phyloP scores from a whole-genome alignment of 73 alveolate species.

The Halteria grandinella region DNA sequence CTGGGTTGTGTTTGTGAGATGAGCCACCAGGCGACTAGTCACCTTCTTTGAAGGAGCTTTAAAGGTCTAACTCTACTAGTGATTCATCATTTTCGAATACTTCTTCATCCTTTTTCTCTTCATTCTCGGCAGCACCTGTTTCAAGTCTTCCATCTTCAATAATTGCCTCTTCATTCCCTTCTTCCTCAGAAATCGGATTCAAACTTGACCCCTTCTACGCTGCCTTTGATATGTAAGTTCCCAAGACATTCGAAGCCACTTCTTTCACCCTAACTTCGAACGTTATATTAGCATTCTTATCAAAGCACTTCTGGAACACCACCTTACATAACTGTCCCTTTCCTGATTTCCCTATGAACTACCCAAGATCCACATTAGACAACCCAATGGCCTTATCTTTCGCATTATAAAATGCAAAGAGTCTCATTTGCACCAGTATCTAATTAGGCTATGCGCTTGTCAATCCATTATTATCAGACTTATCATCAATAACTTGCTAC shows the following conservation, averaged over 20 bases:
- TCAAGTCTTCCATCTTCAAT: background rate
- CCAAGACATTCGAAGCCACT: constrained; percentile 3
- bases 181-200: too few species aligned
- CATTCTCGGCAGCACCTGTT: background rate
- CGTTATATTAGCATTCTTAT: constrained; percentile 7
- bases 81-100: background rate
- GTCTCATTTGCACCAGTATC: background rate
- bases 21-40: background rate
- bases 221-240: background rate
- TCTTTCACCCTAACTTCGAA: constrained; percentile 26
- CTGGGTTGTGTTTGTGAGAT: background rate
- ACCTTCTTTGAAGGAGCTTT: background rate
- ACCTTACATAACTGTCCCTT: background rate
- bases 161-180: too few species aligned
- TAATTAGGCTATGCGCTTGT: too few species aligned
- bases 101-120: background rate
- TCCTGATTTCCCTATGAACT: background rate
- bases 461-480: background rate
- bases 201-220: background rate
- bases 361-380: constrained; percentile 5
- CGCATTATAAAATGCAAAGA: constrained; percentile 19
- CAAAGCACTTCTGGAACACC: constrained; percentile 21
- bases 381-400: constrained; percentile 43
- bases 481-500: background rate
- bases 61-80: background rate